These are phyloP conservation scores for Papilionanthe hybrid DNA, from an alignment of 116 monocot genomes.

Conservation along the genomic window DNA sequence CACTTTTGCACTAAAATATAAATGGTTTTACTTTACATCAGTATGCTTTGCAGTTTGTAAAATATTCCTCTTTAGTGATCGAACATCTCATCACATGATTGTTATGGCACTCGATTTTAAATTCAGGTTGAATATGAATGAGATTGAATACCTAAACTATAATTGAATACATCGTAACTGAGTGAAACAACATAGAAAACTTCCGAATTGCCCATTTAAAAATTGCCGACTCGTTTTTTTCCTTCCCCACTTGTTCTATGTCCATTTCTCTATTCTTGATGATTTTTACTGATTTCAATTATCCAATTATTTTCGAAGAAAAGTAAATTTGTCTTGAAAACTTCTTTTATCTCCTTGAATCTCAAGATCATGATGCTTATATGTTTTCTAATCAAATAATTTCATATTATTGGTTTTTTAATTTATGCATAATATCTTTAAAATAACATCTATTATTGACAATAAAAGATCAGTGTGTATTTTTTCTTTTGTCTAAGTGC, in stretches of 20 bases:
- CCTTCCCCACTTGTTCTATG: not conserved
- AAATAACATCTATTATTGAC: not conserved
- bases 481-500: not conserved
- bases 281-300: not conserved
- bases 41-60: not conserved
- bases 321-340: not conserved
- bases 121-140: not conserved
- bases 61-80: not conserved
- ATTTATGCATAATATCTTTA: not conserved
- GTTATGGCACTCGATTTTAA: not conserved
- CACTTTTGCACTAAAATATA: not conserved
- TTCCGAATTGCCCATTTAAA: not conserved
- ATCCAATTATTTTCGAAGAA: not conserved
- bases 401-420: not conserved
- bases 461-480: not conserved
- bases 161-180: too few relatives aligned
- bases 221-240: not conserved
- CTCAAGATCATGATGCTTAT: not conserved
- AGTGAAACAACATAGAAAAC: too few relatives aligned
- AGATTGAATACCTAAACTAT: not conserved
- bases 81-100: not conserved
- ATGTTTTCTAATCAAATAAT: not conserved
- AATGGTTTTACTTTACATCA: not conserved
- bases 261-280: not conserved
- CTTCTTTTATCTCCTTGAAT: not conserved